Base-by-base conservation (phyloP, 768 basidiomycete species). In the Termitomyces heimii region DNA sequence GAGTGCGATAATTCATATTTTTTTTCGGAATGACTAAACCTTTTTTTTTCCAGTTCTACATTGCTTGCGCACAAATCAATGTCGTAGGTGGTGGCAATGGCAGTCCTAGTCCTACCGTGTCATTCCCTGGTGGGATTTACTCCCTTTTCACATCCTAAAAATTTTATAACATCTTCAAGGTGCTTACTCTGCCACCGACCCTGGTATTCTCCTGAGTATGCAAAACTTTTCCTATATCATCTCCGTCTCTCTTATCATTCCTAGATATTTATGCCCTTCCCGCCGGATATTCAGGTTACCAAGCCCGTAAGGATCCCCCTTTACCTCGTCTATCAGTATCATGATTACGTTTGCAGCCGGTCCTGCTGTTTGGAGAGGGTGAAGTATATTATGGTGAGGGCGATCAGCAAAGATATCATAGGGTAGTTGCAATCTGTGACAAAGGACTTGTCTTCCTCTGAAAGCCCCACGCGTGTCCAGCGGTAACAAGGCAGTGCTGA, bases 41-140 rank as follows among this genome's bases (percentile, higher is more conserved):
- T 20, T 20, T 20, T 16, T 31, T 20, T 20, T 16, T 31, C 43
- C 58, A 74, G 69, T 68, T 72, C 60, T 75, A 75, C 52, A 63
- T 75, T 50, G 67, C 64, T n/a, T 75, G 73, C 54, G 73, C 71
- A 6, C 71, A 73, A 42, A 66, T 75, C 58, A 73, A 70, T 22
- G 67, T 73, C 45, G 66, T 70, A 18, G 65, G 66, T 32, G 71
- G 71, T 26, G 72, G 72, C 12, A 65, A 50, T 31, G 72, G 72
- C 24, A 58, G 48, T 1, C 71, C 70, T 14, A 56, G 60, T n/a
- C 72, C 72, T 13, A 60, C 63, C 5, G 71, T 71, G 1, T 69
- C 70, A 13, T 71, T 73, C 65, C 72, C 72, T 56, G 72, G 71
- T 72, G 29, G 47, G 20, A 22, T 31, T 18, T 32, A 20, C 18